These are phyloP conservation scores for Boechera stricta DNA, from an alignment of 345 rosid species.

Conservation along the genomic window DNA sequence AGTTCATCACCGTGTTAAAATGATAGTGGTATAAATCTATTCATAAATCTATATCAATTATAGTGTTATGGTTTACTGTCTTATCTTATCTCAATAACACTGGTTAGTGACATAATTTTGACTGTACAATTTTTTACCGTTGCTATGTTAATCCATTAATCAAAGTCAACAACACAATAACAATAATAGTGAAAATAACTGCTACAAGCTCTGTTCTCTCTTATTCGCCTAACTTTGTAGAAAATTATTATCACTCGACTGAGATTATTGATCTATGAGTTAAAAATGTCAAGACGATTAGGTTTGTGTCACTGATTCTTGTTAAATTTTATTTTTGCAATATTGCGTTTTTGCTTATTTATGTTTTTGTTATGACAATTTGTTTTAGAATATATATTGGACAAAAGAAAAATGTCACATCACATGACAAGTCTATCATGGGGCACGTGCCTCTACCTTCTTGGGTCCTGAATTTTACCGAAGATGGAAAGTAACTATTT, in stretches of 20 bases:
- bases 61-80: not conserved
- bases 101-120: no score
- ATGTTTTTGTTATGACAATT: not conserved
- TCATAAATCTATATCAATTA: not conserved
- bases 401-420: conserved; percentile 36
- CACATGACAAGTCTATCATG: conserved; percentile 47
- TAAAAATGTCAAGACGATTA: conserved; percentile 15
- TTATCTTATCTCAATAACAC: not conserved
- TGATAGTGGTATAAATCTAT: no score
- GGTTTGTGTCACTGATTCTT: conserved; percentile 22
- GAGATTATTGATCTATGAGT: conserved; percentile 5
- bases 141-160: not conserved
- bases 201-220: not conserved
- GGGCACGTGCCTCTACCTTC: conserved; percentile 44
- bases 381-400: not conserved
- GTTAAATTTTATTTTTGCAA: conserved; percentile 3
- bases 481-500: conserved; percentile 35
- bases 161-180: not conserved
- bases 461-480: conserved; percentile 34
- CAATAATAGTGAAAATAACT: conserved; percentile 12
- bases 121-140: no score
- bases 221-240: conserved; percentile 2
- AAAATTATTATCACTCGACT: not conserved
- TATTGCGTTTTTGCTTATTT: not conserved
- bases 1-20: no score